phyloP scores from a whole-genome alignment of 139 green algal species.

The Picochlorum sp. region DNA sequence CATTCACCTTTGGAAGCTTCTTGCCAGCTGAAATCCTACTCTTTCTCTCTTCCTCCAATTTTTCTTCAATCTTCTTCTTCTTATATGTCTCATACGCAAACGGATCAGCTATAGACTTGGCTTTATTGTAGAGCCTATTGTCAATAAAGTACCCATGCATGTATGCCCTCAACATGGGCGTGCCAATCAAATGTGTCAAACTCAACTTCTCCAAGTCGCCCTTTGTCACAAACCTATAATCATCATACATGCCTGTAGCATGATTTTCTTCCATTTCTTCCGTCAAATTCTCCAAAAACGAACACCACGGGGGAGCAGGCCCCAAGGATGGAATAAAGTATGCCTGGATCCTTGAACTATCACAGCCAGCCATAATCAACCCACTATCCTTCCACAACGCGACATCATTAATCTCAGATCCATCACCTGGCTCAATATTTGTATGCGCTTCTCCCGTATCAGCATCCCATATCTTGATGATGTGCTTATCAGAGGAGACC shows the following conservation, averaged over 20 bases:
- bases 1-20: slow-evolving; percentile 87
- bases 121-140: slow-evolving; percentile 82
- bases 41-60: slow-evolving; percentile 80
- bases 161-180: slow-evolving; percentile 85
- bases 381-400: slow-evolving; percentile 60
- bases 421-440: slow-evolving; percentile 63
- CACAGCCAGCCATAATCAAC: slow-evolving; percentile 55
- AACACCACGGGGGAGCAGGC: slow-evolving; percentile 87
- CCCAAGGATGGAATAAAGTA: slow-evolving; percentile 92
- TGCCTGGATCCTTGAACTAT: slow-evolving; percentile 50
- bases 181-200: slow-evolving; percentile 86
- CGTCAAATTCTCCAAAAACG: slow-evolving; percentile 91
- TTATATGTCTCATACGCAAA: slow-evolving; percentile 88
- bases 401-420: slow-evolving; percentile 82
- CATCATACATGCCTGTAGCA: slow-evolving; percentile 81
- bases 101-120: slow-evolving; percentile 47
- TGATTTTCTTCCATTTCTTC: slow-evolving; percentile 91
- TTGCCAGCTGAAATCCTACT: slow-evolving; percentile 65
- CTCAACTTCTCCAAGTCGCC: slow-evolving; percentile 59
- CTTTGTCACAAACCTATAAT: slow-evolving; percentile 80
- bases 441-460: slow-evolving; percentile 55
- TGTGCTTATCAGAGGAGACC: slow-evolving; percentile 76
- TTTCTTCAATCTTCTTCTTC: slow-evolving; percentile 65
- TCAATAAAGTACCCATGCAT: slow-evolving; percentile 99
- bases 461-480: slow-evolving; percentile 77